phyloP scores from a whole-genome alignment of 345 rosid species.

The Linum tenue region DNA sequence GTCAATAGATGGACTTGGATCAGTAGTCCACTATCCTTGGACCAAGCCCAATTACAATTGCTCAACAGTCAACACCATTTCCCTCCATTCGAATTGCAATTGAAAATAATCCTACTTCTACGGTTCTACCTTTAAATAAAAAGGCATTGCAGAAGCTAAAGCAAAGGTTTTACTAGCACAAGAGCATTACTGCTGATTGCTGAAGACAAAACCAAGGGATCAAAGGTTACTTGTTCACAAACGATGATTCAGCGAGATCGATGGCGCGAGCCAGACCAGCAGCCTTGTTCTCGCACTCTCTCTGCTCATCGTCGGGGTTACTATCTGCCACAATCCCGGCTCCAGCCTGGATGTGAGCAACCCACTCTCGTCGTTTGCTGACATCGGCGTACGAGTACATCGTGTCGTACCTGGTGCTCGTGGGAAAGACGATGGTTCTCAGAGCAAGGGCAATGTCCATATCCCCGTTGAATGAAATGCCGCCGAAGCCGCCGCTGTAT shows the following conservation, averaged over 20 bases:
- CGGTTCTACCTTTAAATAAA: too few relatives aligned
- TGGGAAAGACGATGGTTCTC: slow-evolving; percentile 77
- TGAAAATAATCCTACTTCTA: too few relatives aligned
- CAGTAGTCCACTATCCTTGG: too few relatives aligned
- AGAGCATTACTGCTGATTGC: too few relatives aligned
- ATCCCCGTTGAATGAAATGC: slow-evolving; percentile 76
- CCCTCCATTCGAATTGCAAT: too few relatives aligned
- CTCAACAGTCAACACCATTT: too few relatives aligned
- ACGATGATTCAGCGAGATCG: slow-evolving; percentile 88
- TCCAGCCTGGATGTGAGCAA: slow-evolving; percentile 85
- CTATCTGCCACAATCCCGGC: slow-evolving; percentile 94
- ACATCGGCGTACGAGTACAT: slow-evolving; percentile 71
- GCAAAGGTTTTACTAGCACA: too few relatives aligned
- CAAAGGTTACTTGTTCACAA: slow-evolving; percentile 29
- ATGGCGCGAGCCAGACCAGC: slow-evolving; percentile 84
- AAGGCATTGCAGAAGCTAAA: too few relatives aligned
- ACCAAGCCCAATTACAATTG: too few relatives aligned
- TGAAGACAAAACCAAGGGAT: too few relatives aligned
- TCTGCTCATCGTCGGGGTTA: slow-evolving; percentile 78
- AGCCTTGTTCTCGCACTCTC: slow-evolving; percentile 88
- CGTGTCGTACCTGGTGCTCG: slow-evolving; percentile 48
- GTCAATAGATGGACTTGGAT: too few relatives aligned
- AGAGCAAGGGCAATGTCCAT: slow-evolving; percentile 85
- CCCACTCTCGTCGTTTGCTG: slow-evolving; percentile 64
- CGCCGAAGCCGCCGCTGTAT: slow-evolving; percentile 89